Evolutionary conservation across 2,329 filamentous ascomycete genomes (phyloP).

Genomic region (Plenodomus tracheiphilus): DNA sequence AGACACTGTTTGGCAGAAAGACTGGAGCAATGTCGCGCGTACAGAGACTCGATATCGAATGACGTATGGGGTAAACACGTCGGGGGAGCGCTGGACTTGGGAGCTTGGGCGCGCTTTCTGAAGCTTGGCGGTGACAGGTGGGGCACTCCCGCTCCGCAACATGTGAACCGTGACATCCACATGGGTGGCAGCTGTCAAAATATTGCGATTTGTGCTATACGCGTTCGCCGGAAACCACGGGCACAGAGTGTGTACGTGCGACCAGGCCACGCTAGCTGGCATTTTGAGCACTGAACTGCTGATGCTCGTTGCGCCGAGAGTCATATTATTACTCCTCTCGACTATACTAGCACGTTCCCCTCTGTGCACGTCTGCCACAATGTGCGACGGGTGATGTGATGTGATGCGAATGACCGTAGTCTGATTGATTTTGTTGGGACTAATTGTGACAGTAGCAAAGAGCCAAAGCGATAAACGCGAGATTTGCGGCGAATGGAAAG

Average conservation of each 20-base stretch:
- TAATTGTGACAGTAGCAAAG: background rate
- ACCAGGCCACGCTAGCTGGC: too few species aligned
- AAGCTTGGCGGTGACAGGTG: background rate
- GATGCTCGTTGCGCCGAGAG: too few species aligned
- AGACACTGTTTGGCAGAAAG: background rate
- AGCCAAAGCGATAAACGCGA: background rate
- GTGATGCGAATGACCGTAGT: too few species aligned
- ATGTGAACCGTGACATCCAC: background rate
- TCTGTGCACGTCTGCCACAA: too few species aligned
- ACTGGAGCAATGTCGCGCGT: background rate
- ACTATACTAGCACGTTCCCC: too few species aligned
- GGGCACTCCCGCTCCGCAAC: background rate
- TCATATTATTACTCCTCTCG: too few species aligned
- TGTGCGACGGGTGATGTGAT: too few species aligned
- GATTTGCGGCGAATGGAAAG: background rate
- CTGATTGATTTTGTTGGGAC: background rate
- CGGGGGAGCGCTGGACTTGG: constrained; percentile 1
- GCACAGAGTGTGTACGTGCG: too few species aligned
- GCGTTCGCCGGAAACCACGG: background rate
- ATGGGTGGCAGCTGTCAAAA: background rate
- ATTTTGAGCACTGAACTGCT: too few species aligned
- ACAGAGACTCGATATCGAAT: background rate
- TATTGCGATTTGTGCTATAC: background rate
- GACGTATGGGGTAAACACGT: background rate
- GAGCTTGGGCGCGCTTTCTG: constrained; percentile 11